These are phyloP conservation scores for Phaeomoniella chlamydospora DNA, from an alignment of 2,329 filamentous ascomycete genomes.

Conservation along the genomic window DNA sequence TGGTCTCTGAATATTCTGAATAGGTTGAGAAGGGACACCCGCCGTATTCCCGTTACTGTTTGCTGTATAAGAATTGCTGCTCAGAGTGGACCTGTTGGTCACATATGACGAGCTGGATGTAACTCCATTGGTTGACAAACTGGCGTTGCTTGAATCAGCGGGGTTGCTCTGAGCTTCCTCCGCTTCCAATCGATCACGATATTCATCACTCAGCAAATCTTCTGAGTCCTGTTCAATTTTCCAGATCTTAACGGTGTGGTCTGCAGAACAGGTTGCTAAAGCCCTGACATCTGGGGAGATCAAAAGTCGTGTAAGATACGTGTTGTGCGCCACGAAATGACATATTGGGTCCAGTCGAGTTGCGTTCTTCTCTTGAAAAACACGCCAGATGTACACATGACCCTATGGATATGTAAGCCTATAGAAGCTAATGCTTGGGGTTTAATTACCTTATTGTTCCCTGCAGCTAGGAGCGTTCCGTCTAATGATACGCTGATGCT, in stretches of 20 bases:
- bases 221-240: constrained; percentile 59
- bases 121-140: constrained; percentile 1
- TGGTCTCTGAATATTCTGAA: constrained; percentile 18
- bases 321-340: constrained; percentile 78
- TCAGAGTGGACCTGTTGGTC: constrained; percentile 1
- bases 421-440: neutral
- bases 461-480: constrained; percentile 80
- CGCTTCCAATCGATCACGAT: constrained; percentile 1
- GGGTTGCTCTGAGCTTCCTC: constrained; percentile 4
- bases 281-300: constrained; percentile 89
- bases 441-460: constrained; percentile 63
- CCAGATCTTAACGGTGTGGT: constrained; percentile 95
- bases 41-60: neutral
- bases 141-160: neutral
- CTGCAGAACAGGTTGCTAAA: constrained; percentile 82
- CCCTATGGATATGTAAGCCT: constrained; percentile 41
- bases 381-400: constrained; percentile 93
- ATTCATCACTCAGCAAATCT: constrained; percentile 14
- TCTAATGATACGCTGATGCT: constrained; percentile 95
- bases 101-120: neutral
- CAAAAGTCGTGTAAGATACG: constrained; percentile 83
- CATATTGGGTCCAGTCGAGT: constrained; percentile 77
- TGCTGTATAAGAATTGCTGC: constrained; percentile 1
- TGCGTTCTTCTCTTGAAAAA: constrained; percentile 67
- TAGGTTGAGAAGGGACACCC: neutral